Evolutionary conservation across 78 protist species (phyloP), one percentile per base, ranked within the genome.

Genomic region (Cavenderia fasciculata): DNA sequence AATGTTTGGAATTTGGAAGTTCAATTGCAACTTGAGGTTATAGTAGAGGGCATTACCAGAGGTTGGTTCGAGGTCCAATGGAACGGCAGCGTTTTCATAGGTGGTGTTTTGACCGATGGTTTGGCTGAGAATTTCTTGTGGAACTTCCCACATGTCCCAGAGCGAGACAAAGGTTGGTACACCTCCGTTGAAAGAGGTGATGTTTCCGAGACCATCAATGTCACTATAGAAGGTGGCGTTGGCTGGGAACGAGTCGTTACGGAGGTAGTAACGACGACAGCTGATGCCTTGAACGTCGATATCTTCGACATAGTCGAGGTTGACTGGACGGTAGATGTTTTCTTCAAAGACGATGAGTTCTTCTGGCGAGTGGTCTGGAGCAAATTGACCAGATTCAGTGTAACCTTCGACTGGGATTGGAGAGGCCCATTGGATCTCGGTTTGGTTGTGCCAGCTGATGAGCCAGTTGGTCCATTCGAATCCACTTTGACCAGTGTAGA

Each of bases 61-160:
- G 31, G 40, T 66, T 51, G 88, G 88, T 54, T 79, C 88, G 16
- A 79, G 29, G 40, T 79, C 88, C 68, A 79, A 66, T 59, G 88
- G 88, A 12, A 79, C 43, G n/a, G 38, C 31, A 7, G 88, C 71
- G n/a, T 43, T 47, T 27, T 34, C 69, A 16, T 52, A 79, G 8
- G 88, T 38, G 31, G 73, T 62, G n/a, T 62, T 66, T 31, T 40
- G 10, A 66, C 88, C 88, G 18, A 47, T 34, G 34, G 66, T 29
- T 8, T 40, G n/a, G 2, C 57, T 25, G 0, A 46, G 29, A 41
- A 56, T 56, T 10, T 66, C 6, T 0, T 59, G 4, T 5, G 74
- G 77, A 21, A 79, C 88, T 29, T 66, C 88, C 52, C 70, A 79
- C 88, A 79, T 79, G 41, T 79, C 88, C 88, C 88, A 79, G n/a